Conservation (phyloP, 306 rosid species). For the Alnus glutinosa region DNA sequence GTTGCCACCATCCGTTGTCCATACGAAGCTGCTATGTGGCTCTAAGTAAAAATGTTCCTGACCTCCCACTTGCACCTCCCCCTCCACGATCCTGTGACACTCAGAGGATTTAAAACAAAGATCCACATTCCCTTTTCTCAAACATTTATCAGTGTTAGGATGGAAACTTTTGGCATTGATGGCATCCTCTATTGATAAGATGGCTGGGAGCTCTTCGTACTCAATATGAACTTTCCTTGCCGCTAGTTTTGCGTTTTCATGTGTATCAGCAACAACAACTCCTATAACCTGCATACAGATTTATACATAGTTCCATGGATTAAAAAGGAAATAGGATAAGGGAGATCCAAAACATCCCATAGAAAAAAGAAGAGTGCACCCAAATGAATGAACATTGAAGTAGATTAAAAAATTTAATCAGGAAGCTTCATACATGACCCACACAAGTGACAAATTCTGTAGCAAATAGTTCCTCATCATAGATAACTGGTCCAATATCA, state of each 20-base stretch:
- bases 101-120: slow-evolving; percentile 70
- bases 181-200: slow-evolving; percentile 87
- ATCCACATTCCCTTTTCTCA: slow-evolving; percentile 81
- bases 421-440: slow-evolving; percentile 75
- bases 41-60: slow-evolving; percentile 98
- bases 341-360: not conserved
- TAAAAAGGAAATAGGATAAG: not conserved
- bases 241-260: slow-evolving; percentile 89
- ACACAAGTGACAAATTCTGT: slow-evolving; percentile 77
- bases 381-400: slow-evolving; percentile 8
- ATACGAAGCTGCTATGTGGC: slow-evolving; percentile 73
- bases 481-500: slow-evolving; percentile 66
- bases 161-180: slow-evolving; percentile 71
- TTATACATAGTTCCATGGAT: slow-evolving; percentile 12
- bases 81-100: slow-evolving; percentile 80
- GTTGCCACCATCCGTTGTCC: slow-evolving; percentile 89
- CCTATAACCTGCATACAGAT: slow-evolving; percentile 69
- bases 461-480: slow-evolving; percentile 87
- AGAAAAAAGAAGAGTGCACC: not conserved
- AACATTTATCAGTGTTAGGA: slow-evolving; percentile 65
- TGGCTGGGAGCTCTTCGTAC: slow-evolving; percentile 84
- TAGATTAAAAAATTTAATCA: not conserved
- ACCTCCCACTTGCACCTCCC: slow-evolving; percentile 89
- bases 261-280: slow-evolving; percentile 89
- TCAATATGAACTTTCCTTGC: slow-evolving; percentile 65